Base-by-base conservation (phyloP, 208 protist genomes). In the Trypanosoma grayi region DNA sequence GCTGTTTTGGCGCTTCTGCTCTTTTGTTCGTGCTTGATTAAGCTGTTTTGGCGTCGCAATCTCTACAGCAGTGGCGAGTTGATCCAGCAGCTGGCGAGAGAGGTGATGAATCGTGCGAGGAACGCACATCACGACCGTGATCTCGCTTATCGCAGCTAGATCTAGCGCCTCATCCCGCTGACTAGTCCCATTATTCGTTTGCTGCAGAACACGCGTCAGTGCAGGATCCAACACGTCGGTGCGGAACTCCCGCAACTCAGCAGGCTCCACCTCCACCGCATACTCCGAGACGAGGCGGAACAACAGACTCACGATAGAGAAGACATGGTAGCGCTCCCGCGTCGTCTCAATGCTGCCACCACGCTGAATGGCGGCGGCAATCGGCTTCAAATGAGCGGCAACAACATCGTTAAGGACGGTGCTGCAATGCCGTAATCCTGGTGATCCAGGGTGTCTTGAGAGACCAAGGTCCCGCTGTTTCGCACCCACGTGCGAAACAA, bases 101-200 rank as follows among this genome's bases (percentile, higher is more conserved):
- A 94, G 54, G 62, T 81, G 75, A 65, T 90, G 83, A 45, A 91
- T 81, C 16, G 81, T 88, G 14, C 75, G 66, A 13, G 64, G 64
- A 13, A 75, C 66, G 37, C 79, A 90, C 79, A 88, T 89, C 16
- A 94, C 81, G 10, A 81, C 75, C 6, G 81, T 79, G 11, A 91
- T 73, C 47, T 94, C 87, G 14, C 72, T 73, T 45, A 94, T 50
- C 31, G 74, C 70, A 0, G 66, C 74, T 20, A 88, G 81, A 33
- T 75, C 54, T 48, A 88, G 53, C 46, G 66, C n/a, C 50, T 52
- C 24, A 57, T 41, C 36, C 14, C 2, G 13, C 16, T 37, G 30
- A 48, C 16, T 9, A 43, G 20, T 24, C 40, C 50, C 20, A 31
- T 27, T 45, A 36, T 64, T 44, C 24, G 44, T 18, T 40, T 59